Base-by-base conservation (phyloP, 495 filamentous ascomycete genomes). In the Pyrenopolyporus hunteri region DNA sequence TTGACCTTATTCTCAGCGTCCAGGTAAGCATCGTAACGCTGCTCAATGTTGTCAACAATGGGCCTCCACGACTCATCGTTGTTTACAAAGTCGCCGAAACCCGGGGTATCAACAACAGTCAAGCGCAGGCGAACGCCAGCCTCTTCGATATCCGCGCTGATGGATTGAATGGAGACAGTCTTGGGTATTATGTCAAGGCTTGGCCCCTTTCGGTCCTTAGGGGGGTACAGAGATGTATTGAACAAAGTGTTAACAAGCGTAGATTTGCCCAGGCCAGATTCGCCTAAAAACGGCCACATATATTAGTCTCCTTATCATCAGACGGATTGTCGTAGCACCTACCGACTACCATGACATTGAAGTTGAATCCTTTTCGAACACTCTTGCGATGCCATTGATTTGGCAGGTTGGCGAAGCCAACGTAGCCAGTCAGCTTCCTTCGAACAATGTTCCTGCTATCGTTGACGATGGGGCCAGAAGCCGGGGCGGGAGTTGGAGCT, bases 311-410 rank as follows among this genome's bases (percentile, higher is more conserved):
- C 49, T 13, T 32, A 16, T 9, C n/a, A 23, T 56, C 0, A 32
- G 17, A 60, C 6, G 2, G 9, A 5, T 20, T 36, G 6, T 39
- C 28, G 7, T 22, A 51, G 50, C 35, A 83, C 82, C 58, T 82
- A 98, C 94, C 94, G 76, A 98, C 94, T 76, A 98, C 94, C 94
- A 98, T 98, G 57, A 98, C 94, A 73, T 98, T 98, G 84, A 98
- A 98, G 84, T 98, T 98, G 87, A 98, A 98, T 57, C 94, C 94
- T 77, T 98, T 98, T 72, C 94, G 89, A 69, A 98, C 95, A 84
- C 93, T 97, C 88, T 98, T 98, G 77, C 94, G 92, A 82, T 98
- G 94, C 95, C 95, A 98, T 78, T 98, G 94, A 79, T 98, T 98
- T 37, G 94, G 94, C 77, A 98, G 80, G 74, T 98, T 98, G 73